A percentile compares a stretch with the other conserved stretches of the same genome.
Evolutionary conservation across 768 basidiomycete species (phyloP).

Genomic region (Suillus hirtellus): DNA sequence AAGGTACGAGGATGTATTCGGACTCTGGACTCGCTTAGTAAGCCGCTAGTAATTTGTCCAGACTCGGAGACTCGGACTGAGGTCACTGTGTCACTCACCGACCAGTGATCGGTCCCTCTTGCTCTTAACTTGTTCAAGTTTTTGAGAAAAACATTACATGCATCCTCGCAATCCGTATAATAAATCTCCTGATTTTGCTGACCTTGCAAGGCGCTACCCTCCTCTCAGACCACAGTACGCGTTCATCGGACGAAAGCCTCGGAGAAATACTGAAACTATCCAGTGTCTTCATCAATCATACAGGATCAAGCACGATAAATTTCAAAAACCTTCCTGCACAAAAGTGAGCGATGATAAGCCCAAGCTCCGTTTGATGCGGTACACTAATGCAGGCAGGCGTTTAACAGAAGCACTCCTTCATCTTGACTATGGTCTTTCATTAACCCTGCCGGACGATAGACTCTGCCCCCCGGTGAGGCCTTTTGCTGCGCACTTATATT

Average conservation of each 20-base stretch:
- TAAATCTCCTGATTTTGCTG: constrained; percentile 54
- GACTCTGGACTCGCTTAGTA: too few species aligned
- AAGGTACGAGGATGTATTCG: too few species aligned
- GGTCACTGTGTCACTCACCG: too few species aligned
- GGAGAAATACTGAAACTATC: not conserved
- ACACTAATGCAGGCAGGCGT: constrained; percentile 45
- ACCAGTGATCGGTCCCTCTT: not conserved
- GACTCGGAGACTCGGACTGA: too few species aligned
- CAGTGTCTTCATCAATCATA: constrained; percentile 29
- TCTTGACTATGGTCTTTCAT: constrained; percentile 67
- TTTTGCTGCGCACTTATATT: not conserved
- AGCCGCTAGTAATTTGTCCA: too few species aligned
- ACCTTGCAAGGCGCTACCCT: constrained; percentile 58
- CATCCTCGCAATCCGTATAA: constrained; percentile 52
- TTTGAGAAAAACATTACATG: constrained; percentile 29
- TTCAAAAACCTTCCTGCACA: constrained; percentile 74
- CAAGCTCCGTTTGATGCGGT: constrained; percentile 7
- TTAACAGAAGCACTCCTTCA: constrained; percentile 78
- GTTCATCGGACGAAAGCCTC: not conserved
- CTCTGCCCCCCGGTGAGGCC: constrained; percentile 82
- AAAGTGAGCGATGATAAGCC: constrained; percentile 43
- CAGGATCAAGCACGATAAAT: constrained; percentile 54
- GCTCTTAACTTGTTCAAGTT: not conserved
- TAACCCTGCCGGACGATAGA: constrained; percentile 67
- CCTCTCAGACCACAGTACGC: constrained; percentile 56